Evolutionary conservation across 2,329 filamentous ascomycete genomes (phyloP), one percentile per base, ranked within the genome.

Genomic region (Coleophoma crateriformis): DNA sequence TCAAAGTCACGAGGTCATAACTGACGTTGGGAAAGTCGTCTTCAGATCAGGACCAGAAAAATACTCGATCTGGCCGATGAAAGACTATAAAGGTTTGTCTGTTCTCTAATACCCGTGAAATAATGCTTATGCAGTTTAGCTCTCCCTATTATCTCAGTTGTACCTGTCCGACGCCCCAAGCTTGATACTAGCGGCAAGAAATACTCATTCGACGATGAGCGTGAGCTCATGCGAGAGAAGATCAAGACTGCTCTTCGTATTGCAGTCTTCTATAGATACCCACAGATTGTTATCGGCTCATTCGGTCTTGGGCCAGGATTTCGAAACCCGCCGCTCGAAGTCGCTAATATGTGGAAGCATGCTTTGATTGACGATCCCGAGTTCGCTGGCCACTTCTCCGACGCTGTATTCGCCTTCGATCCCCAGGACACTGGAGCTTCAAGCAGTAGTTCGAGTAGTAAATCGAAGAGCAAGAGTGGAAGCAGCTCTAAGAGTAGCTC

Each of bases 171-270:
- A 20, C 81, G 86, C 68, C 87, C 87, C 15, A 90, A 89, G 67
- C 76, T 90, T 37, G 83, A 83, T 58, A 79, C 82, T 51, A 73
- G 75, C 45, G 83, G 82, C n/a, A 74, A 73, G 53, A 80, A 79
- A 54, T 90, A 89, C 67, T 86, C 84, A 0, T 90, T 91, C 65
- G 72, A 75, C 3, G 75, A 84, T 59, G 87, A 90, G 67, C 79
- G 79, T 53, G 81, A 87, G 56, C 75, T 89, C 64, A 86, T 88
- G 68, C 77, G 76, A 59, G 82, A 86, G 59, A 89, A 90, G 68
- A 84, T 90, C 65, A 79, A 82, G 19, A 79, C 81, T 1, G 82
- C 85, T 2, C 76, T 90, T 15, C 77, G 82, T 43, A 88, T 90
- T 54, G 87, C 85, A 54, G 78, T 78, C 15, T 79, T 76, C 59